Base-by-base conservation (phyloP, 257 asterid species). In the Salvia hispanica region DNA sequence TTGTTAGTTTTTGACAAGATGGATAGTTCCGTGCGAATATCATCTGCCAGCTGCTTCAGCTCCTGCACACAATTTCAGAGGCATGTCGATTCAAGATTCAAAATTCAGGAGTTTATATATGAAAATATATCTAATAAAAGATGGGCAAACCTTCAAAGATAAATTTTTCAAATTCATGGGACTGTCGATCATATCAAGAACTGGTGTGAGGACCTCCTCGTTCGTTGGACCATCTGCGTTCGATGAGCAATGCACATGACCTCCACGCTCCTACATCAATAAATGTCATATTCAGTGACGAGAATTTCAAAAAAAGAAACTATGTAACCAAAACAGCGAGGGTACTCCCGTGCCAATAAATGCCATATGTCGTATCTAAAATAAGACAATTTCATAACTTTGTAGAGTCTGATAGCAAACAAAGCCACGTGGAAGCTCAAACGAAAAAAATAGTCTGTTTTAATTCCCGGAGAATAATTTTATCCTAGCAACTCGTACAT, bases 161-260 rank as follows among this genome's bases (percentile, higher is more conserved):
- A 92, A 69, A 69, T 81, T 89, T 76, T 92, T 92, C 62, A 92
- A 75, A 70, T 87, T 81, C 82, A 79, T 81, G 36, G 96, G 98
- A 72, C 71, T 85, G 25, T 89, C 92, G 62, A 92, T 58, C 75
- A 80, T 83, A 80, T 92, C 95, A 46, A 92, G 95, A 18, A 92
- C 70, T n/a, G 95, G 85, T 21, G 95, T 89, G 21, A 85, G 75
- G 52, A 45, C 81, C 77, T 79, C 73, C 82, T 82, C 89, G 4
- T 73, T 58, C 54, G 45, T 15, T 73, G 77, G 62, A 68, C 72
- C 86, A 72, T 57, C 78, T 47, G 54, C 72, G 61, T 79, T 76
- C 28, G 79, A 64, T 36, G 79, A 75, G 77, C 82, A 82, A 72
- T 70, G 70, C 51, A 78, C 61, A 57, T 37, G 77, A 63, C 75